Evolutionary conservation across 2,329 filamentous ascomycete species (phyloP).

Genomic region (Diplodia seriata): DNA sequence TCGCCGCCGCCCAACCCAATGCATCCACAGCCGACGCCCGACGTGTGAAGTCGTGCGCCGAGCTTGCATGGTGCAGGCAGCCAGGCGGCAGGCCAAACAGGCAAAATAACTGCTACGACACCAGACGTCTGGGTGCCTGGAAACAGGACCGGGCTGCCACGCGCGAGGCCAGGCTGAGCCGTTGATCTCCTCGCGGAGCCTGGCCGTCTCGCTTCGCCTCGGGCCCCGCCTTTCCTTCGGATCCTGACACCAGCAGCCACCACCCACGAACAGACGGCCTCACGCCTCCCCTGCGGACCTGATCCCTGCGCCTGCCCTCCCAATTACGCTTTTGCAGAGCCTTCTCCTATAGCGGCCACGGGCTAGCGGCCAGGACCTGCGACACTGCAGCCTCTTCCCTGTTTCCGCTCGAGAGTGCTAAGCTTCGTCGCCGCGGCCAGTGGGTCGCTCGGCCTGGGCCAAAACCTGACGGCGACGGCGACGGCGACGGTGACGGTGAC

Average conservation of each 20-base stretch:
- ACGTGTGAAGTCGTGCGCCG: not conserved
- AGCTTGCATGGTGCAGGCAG: not conserved
- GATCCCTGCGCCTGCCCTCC: conserved; percentile 1
- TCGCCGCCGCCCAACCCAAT: no score
- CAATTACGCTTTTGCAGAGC: conserved; percentile 4
- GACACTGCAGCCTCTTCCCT: not conserved
- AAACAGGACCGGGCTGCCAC: conserved; percentile 23
- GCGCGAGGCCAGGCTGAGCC: conserved; percentile 15
- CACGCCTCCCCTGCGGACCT: not conserved
- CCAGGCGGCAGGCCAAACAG: conserved; percentile 12
- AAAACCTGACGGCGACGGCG: not conserved
- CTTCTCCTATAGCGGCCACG: not conserved
- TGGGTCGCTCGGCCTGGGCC: not conserved
- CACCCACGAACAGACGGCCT: not conserved
- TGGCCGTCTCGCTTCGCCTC: conserved; percentile 27
- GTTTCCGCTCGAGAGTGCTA: conserved; percentile 3
- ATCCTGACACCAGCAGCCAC: conserved; percentile 27
- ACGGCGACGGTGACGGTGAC: not conserved
- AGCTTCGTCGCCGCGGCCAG: conserved; percentile 1
- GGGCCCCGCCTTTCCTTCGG: conserved; percentile 26
- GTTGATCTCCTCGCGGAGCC: conserved; percentile 21
- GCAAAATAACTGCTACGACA: conserved; percentile 16
- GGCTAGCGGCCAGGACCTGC: conserved; percentile 5
- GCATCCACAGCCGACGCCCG: no score
- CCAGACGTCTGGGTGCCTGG: conserved; percentile 21